These are phyloP conservation scores for Calonectria pseudoreteaudii DNA, from an alignment of 2,329 filamentous ascomycete species.

Conservation along the genomic window DNA sequence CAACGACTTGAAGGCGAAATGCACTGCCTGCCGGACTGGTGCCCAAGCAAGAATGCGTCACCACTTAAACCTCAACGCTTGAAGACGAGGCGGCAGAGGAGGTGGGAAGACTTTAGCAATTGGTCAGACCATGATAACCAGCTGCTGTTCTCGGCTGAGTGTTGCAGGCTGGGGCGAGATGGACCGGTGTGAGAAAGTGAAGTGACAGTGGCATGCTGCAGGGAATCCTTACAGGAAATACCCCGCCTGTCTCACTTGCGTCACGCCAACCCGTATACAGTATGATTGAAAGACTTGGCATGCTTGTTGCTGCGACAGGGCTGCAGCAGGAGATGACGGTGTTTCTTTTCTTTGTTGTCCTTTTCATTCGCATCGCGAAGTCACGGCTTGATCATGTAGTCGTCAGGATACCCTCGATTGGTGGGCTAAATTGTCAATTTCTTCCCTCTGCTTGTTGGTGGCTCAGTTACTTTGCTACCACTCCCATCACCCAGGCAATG, in stretches of 20 bases:
- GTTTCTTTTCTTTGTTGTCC: neutral
- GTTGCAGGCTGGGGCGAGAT: neutral
- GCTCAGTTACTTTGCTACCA: neutral
- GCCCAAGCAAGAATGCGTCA: neutral
- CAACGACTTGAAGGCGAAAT: neutral
- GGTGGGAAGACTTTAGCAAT: neutral
- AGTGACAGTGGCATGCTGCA: neutral
- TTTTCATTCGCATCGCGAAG: neutral
- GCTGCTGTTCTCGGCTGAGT: neutral
- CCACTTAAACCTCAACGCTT: neutral
- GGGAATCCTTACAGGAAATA: neutral
- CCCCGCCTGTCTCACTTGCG: neutral
- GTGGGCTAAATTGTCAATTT: neutral
- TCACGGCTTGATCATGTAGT: neutral
- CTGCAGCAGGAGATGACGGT: neutral
- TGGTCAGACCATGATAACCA: neutral
- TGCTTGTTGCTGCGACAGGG: neutral
- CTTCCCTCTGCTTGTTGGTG: neutral
- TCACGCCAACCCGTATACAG: neutral
- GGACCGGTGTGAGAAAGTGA: neutral
- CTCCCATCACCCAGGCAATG: neutral
- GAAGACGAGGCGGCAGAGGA: neutral
- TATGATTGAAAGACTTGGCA: neutral
- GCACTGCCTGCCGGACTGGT: neutral
- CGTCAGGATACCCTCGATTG: neutral